Evolutionary conservation across 139 green algal genomes (phyloP).

Genomic region (Gonium pectorale): DNA sequence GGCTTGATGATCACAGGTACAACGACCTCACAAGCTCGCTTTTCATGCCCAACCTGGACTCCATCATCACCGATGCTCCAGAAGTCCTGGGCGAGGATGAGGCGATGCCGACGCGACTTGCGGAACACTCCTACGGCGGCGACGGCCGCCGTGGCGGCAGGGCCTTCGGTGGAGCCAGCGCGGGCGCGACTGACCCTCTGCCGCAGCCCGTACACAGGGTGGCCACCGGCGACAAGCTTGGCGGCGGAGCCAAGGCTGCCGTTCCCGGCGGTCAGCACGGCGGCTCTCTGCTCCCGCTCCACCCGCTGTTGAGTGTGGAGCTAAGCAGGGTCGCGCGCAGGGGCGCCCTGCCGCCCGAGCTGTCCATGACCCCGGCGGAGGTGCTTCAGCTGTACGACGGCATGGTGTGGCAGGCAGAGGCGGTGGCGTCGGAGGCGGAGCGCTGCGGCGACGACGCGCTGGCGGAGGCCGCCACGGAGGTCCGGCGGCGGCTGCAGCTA

Average conservation of each 20-base stretch:
- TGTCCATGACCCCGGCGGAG: constrained; percentile 47
- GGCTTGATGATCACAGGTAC: too few species aligned
- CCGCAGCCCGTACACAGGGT: not conserved
- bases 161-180: not conserved
- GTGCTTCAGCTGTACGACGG: constrained; percentile 53
- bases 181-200: not conserved
- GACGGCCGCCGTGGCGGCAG: not conserved
- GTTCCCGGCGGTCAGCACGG: not conserved
- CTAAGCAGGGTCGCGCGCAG: not conserved
- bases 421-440: not conserved
- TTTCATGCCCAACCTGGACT: constrained; percentile 14
- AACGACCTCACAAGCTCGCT: constrained; percentile 54
- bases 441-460: not conserved
- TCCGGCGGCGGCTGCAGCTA: not conserved
- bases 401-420: constrained; percentile 20
- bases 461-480: not conserved
- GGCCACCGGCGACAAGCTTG: too few species aligned
- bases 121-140: not conserved
- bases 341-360: constrained; percentile 5
- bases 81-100: not conserved
- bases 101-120: not conserved
- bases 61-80: not conserved
- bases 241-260: not conserved
- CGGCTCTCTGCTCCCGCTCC: not conserved
- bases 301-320: constrained; percentile 4